These are phyloP conservation scores for Apiotrichum montevideense DNA, from an alignment of 1,284 basidiomycete genomes.

Conservation along the genomic window DNA sequence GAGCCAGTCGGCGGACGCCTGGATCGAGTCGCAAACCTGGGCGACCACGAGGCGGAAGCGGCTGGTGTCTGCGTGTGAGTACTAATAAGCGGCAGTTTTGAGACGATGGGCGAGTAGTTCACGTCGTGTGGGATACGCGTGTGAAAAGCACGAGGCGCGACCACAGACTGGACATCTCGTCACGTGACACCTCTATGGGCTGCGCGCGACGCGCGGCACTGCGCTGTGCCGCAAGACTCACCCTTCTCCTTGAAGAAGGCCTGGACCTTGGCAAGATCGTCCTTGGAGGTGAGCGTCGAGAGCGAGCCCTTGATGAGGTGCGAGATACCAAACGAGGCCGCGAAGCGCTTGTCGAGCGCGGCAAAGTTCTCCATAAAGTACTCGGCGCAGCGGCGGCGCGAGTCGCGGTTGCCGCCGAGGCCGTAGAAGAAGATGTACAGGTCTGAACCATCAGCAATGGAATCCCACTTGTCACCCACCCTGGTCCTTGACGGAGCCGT, in stretches of 20 bases:
- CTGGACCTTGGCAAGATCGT: conserved; percentile 65
- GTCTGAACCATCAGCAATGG: conserved; percentile 42
- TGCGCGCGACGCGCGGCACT: too few species aligned
- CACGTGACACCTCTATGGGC: too few species aligned
- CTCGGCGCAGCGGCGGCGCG: conserved; percentile 37
- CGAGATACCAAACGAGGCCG: conserved; percentile 48
- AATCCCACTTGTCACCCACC: background rate
- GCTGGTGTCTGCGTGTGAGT: conserved; percentile 26
- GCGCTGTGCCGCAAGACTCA: conserved; percentile 13
- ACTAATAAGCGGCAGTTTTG: background rate
- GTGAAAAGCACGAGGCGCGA: background rate
- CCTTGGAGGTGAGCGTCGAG: conserved; percentile 57
- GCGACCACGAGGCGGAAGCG: conserved; percentile 51
- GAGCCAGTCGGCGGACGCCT: conserved; percentile 52
- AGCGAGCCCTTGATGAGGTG: conserved; percentile 54
- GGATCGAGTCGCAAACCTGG: conserved; percentile 53
- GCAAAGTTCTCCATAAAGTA: conserved; percentile 60
- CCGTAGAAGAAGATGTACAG: conserved; percentile 52
- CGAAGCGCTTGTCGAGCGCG: conserved; percentile 7
- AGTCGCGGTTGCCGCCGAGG: conserved; percentile 37
- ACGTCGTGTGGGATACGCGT: background rate
- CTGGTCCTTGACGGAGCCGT: conserved; percentile 57
- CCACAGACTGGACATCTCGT: too few species aligned
- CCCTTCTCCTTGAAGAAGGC: conserved; percentile 58
- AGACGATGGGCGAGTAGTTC: too few species aligned